These are phyloP conservation scores for Xanthoparmelia taractica DNA, from an alignment of 495 filamentous ascomycete genomes.

Conservation along the genomic window DNA sequence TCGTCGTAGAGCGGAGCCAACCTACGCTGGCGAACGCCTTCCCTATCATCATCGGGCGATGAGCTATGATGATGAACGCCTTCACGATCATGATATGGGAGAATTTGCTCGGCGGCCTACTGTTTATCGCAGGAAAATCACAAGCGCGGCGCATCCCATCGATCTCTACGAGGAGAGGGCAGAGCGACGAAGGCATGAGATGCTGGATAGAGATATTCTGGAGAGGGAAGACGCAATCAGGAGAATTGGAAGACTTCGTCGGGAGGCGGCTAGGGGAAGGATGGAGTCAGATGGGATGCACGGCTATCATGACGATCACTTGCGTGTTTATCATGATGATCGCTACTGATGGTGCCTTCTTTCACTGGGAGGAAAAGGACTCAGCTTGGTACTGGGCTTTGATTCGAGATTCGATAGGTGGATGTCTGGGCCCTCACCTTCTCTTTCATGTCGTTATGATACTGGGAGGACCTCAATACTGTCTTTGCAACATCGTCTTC, in stretches of 20 bases:
- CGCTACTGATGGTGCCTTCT: background rate
- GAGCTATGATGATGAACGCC: slow-evolving; percentile 5
- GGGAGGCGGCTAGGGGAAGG: background rate
- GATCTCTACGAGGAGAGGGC: slow-evolving; percentile 6
- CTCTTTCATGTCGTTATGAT: background rate
- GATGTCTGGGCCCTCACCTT: background rate
- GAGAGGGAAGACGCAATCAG: background rate
- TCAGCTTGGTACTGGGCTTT: background rate
- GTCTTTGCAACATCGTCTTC: background rate
- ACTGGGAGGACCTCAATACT: background rate
- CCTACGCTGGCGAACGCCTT: background rate
- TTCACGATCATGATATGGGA: background rate
- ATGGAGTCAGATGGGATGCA: background rate
- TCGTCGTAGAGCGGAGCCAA: background rate
- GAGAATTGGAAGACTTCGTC: background rate
- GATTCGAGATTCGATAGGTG: background rate
- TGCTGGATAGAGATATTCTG: slow-evolving; percentile 6
- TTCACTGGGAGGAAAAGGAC: background rate
- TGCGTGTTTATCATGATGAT: background rate
- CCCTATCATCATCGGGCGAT: background rate
- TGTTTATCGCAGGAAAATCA: slow-evolving; percentile 1
- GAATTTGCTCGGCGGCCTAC: slow-evolving; percentile 1
- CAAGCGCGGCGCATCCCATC: background rate
- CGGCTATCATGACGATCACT: slow-evolving; percentile 1
- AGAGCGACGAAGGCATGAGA: slow-evolving; percentile 6